phyloP scores from a whole-genome alignment of 306 rosid genomes.

The Pterocarpus santalinus region DNA sequence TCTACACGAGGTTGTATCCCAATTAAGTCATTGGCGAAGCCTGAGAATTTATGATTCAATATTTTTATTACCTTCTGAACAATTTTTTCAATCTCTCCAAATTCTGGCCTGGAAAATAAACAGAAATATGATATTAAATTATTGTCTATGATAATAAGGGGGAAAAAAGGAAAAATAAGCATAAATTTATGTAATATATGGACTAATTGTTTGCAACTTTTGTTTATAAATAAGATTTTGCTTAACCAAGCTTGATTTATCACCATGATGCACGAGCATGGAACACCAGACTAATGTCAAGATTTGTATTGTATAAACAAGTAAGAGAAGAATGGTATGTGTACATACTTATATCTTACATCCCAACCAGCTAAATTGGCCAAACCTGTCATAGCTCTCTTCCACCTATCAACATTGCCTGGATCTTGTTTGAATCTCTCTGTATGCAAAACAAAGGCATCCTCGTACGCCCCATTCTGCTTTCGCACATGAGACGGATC shows the following conservation, averaged over 20 bases:
- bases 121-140: neutral
- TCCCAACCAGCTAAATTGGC: slow-evolving; percentile 31
- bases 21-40: slow-evolving; percentile 4
- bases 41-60: slow-evolving; percentile 25
- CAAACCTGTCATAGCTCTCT: neutral
- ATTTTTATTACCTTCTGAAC: neutral
- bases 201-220: neutral
- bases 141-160: neutral
- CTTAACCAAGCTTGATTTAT: neutral
- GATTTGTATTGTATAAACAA: no score
- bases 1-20: slow-evolving; percentile 41
- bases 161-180: no score
- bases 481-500: slow-evolving; percentile 32
- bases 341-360: slow-evolving; percentile 16
- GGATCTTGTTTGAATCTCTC: neutral
- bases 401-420: neutral
- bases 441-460: neutral
- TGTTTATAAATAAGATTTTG: no score
- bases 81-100: neutral
- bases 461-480: neutral
- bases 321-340: neutral
- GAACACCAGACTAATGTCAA: no score
- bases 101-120: slow-evolving; percentile 27
- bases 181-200: neutral
- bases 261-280: neutral